Evolutionary conservation across 2,329 filamentous ascomycete genomes (phyloP).

Genomic region (Cercospora sesami): DNA sequence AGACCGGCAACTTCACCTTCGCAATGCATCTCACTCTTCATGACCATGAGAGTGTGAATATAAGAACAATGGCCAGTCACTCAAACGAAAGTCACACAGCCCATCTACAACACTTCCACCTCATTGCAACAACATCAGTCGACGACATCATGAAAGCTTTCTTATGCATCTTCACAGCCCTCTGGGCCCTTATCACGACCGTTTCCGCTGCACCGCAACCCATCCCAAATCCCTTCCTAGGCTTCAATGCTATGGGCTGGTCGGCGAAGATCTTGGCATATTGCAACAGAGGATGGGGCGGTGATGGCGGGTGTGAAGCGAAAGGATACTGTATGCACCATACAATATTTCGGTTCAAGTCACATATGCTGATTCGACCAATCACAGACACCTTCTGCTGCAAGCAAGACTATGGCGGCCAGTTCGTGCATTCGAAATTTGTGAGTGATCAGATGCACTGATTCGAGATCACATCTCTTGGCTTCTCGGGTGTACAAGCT

Average conservation of each 20-base stretch:
- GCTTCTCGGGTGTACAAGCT: neutral
- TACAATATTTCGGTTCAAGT: no score
- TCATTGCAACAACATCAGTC: neutral
- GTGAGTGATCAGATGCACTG: neutral
- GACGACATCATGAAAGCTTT: neutral
- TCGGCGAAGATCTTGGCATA: neutral
- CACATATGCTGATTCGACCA: no score
- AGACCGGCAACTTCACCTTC: neutral
- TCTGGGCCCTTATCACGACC: neutral
- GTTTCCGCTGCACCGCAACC: neutral
- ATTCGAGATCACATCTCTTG: no score
- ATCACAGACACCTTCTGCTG: neutral
- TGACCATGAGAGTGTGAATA: neutral
- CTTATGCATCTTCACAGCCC: neutral
- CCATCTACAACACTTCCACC: neutral
- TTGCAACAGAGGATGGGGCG: neutral
- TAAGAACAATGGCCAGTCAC: neutral
- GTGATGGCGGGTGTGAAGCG: neutral
- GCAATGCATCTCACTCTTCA: neutral
- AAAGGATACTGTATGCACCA: neutral
- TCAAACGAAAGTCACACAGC: neutral
- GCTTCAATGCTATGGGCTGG: neutral
- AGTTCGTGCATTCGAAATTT: neutral
- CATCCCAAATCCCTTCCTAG: neutral
- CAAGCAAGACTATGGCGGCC: neutral